Evolutionary conservation across 208 protist genomes (phyloP), one percentile per base, ranked within the genome.

Genomic region (Acanthamoeba divionensis): DNA sequence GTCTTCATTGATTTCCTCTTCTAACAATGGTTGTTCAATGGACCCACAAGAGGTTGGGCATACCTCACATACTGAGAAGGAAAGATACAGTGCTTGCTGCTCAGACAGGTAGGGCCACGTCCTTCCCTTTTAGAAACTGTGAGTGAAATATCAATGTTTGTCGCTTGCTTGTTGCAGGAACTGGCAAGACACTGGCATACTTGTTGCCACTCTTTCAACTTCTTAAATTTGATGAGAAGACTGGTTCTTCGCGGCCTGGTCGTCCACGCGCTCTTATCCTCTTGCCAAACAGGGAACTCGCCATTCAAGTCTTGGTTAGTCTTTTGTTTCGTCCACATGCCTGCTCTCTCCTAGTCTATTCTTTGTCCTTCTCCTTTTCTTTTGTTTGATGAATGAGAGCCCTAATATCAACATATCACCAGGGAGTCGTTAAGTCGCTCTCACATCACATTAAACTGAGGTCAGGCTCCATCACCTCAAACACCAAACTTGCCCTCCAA

Each of bases 161-260:
- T 9, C 12, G 3, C 0, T 48, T 52, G 67, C 67, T 8, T 45
- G n/a, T 50, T 50, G 36, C 67, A 77, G 67, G 75, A 26, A 85
- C 75, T 24, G 75, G 75, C 48, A 85, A 85, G 75, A 85, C 75
- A 38, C 29, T 85, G n/a, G 75, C 75, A 10, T 85, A 85, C 41
- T 31, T 85, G 12, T 54, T 85, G 38, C 75, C 75, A 13, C 44
- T 85, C 10, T 2, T 85, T 63, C 75, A 85, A 54, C 12, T 85
- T 10, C 50, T 85, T 15, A 31, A 55, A n/a, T 45, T 54, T 9
- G 75, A 85, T 18, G 75, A 85, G 29, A 85, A 85, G 50, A 38
- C 75, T 29, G 75, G 75, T 18, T 29, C 33, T 24, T 48, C 75
- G 10, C 50, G 29, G 12, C 0, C 29, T 21, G 12, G 24, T 24